Base-by-base conservation (phyloP, 1,284 basidiomycete species). In the Neolentinus lepideus region DNA sequence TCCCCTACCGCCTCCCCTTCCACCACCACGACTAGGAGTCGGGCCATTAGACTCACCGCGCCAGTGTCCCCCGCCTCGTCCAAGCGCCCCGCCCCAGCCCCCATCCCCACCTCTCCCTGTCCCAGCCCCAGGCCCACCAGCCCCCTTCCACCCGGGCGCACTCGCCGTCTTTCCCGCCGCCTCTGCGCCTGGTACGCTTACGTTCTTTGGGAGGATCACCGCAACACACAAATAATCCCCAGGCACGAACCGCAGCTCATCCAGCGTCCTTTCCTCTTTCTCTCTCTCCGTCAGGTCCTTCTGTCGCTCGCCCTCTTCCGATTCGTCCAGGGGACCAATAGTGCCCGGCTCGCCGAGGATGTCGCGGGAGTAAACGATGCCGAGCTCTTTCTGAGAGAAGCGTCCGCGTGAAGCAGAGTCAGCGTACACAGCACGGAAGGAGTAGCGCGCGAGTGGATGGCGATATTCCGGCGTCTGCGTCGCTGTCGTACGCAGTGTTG, bases 341-440 rank as follows among this genome's bases (percentile, higher is more conserved):
- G 81, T 69, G 35, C 87, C 88, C 6, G 86, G 84, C 65, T 88
- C 85, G 54, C 89, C 87, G 2, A 90, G 78, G 60, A 90, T 85
- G 69, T 91, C 89, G 59, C 88, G 83, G 29, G 88, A 86, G 67
- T 87, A 87, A 45, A 91, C 84, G 62, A 79, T 80, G 21, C 89
- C 89, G 45, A 91, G 78, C 47, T 91, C 88, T 69, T 90, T 90
- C 64, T 81, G 78, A 0, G 83, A 70, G 60, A 83, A 85, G 19
- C 79, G 78, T 3, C 88, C 88, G 61, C 84, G 83, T 63, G 79
- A 81, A 4, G 77, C 74, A 9, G 84, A 73, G 66, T 91, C 89
- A 1, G 85, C 85, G 61, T 85, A 91, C 38, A 90, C 79, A 3
- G 86, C 81, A 33, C 84, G 80, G 75, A 91, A 91, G 11, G 83